Evolutionary conservation across 108 stramenopile genomes (phyloP), one percentile per base, ranked within the genome.

Genomic region (Skeletonema costatum): DNA sequence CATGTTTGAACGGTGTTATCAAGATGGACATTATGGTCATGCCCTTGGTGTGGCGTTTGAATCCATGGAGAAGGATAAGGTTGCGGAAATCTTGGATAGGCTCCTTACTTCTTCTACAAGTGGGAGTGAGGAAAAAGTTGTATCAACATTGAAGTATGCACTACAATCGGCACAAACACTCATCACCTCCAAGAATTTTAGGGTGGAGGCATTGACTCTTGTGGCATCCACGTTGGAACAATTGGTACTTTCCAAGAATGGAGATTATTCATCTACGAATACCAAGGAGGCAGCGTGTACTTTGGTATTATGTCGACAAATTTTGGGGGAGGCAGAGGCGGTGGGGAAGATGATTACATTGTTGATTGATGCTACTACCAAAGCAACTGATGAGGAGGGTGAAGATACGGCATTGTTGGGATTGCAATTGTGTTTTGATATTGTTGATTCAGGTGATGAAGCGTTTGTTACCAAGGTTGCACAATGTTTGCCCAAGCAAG

Each of bases 31-130:
- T 14, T 97, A 82, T 71, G 81, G 86, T 17, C 98, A 99, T 78
- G 99, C 99, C 0, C 65, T 99, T 58, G 99, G 99, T 2, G 93
- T 99, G 44, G 98, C 99, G 1, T 81, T 99, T 30, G 99, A 99
- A 76, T 85, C 97, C 21, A 87, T 85, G 50, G 92, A 88, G 70
- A 70, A 63, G 19, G 64, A 38, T 14, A 85, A 87, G 65, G 68
- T 94, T 7, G 68, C 65, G 21, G 83, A 89, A 53, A 84, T 92
- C 56, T 33, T 94, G 1, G 38, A 41, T 4, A 17, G 65, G 8
- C 50, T 71, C 17, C 19, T 72, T 8, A 10, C 42, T 10, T 41
- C 56, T 7, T 25, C 44, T 50, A 2, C 11, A 50, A 10, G 32
- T 4, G 5, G 9, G 2, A 35, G 30, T 32, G 33, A 16, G 33